Evolutionary conservation across 306 rosid species (phyloP).

Genomic region (Senna tora): DNA sequence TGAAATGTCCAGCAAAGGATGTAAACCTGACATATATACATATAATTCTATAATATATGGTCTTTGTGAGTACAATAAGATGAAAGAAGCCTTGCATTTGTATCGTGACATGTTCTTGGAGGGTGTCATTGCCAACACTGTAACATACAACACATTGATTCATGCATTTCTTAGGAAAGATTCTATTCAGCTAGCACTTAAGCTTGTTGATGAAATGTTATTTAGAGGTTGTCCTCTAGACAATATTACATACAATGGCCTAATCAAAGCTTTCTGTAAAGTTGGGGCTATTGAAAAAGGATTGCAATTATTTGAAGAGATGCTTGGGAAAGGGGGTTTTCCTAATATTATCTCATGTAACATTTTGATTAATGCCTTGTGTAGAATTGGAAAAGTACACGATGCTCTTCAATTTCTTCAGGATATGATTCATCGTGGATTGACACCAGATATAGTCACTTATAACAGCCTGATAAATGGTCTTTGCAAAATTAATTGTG

Average conservation of each 20-base stretch:
- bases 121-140: conserved; percentile 88
- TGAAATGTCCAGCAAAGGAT: conserved; percentile 74
- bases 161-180: conserved; percentile 65
- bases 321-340: conserved; percentile 69
- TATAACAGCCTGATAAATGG: conserved; percentile 86
- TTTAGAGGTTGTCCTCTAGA: conserved; percentile 82
- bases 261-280: conserved; percentile 76
- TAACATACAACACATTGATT: conserved; percentile 81
- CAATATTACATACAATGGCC: conserved; percentile 77
- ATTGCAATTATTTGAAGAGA: conserved; percentile 72
- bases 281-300: conserved; percentile 75
- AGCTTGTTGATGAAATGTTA: conserved; percentile 81
- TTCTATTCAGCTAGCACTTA: conserved; percentile 65
- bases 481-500: conserved; percentile 67
- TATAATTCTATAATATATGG: conserved; percentile 81
- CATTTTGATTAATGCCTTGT: conserved; percentile 74
- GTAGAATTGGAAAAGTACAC: conserved; percentile 69
- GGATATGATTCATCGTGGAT: conserved; percentile 73
- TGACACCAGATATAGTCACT: conserved; percentile 80
- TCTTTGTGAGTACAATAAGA: conserved; percentile 62
- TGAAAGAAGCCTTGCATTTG: conserved; percentile 70
- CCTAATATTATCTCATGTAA: conserved; percentile 66
- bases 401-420: conserved; percentile 74
- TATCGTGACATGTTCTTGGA: conserved; percentile 77
- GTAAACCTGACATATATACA: conserved; percentile 82